Conservation (phyloP, 805 yeast genomes). For the Wickerhamomyces strasburgensis region DNA sequence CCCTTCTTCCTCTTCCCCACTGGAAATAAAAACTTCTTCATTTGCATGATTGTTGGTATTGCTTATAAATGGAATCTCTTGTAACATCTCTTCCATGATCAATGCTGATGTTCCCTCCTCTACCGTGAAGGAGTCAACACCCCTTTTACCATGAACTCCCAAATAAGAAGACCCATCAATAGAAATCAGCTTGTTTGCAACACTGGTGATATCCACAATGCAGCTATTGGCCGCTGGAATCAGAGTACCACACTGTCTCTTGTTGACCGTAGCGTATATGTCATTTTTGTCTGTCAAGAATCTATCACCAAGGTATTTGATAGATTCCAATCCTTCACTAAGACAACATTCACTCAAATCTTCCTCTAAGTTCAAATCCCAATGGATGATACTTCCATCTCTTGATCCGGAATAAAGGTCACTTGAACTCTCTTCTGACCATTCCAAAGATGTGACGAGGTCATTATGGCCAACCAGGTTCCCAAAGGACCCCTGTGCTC, state of each 20-base stretch:
- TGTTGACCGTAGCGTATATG: slow-evolving; percentile 29
- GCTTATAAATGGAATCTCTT: slow-evolving; percentile 14
- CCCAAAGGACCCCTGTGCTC: slow-evolving; percentile 50
- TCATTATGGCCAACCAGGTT: slow-evolving; percentile 52
- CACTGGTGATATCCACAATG: slow-evolving; percentile 41
- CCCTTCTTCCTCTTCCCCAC: slow-evolving; percentile 4
- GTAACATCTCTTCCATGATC: slow-evolving; percentile 21
- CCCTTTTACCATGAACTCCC: slow-evolving; percentile 44
- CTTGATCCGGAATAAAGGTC: slow-evolving; percentile 57
- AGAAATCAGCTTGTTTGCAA: slow-evolving; percentile 39
- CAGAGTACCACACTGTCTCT: slow-evolving; percentile 57
- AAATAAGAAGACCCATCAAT: slow-evolving; percentile 51
- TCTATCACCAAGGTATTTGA: slow-evolving; percentile 29
- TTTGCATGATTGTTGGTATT: no score
- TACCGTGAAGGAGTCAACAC: slow-evolving; percentile 18
- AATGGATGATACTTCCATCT: slow-evolving; percentile 61
- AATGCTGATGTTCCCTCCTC: slow-evolving; percentile 19
- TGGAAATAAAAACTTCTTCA: no score
- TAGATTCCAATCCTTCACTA: slow-evolving; percentile 41
- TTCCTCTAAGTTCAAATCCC: slow-evolving; percentile 47
- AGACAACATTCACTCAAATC: slow-evolving; percentile 37
- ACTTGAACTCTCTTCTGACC: slow-evolving; percentile 46
- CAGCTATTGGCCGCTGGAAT: slow-evolving; percentile 54
- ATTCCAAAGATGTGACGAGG: slow-evolving; percentile 50
- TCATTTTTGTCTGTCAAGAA: slow-evolving; percentile 20